Conservation (phyloP, 2,329 filamentous ascomycete genomes). For the Fusarium staphyleae region DNA sequence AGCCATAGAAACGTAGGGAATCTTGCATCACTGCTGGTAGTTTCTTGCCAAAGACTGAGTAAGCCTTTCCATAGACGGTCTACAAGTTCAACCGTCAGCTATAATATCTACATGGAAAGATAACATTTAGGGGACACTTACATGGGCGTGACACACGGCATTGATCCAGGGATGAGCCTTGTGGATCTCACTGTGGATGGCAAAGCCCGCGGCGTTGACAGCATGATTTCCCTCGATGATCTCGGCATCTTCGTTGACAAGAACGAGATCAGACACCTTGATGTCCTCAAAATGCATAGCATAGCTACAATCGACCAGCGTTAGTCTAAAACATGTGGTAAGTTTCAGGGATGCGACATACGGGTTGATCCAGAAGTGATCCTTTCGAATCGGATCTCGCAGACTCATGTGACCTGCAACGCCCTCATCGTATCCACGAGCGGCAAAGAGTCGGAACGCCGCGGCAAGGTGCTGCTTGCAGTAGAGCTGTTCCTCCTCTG, state of each 20-base stretch:
- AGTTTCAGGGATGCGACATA: background rate
- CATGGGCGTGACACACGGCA: conserved; percentile 1
- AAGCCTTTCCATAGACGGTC: conserved; percentile 9
- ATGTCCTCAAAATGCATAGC: conserved; percentile 11
- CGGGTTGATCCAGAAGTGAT: conserved; percentile 57
- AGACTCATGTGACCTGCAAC: conserved; percentile 55
- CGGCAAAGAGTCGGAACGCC: conserved; percentile 43
- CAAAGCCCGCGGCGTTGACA: conserved; percentile 6
- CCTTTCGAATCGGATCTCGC: conserved; percentile 39
- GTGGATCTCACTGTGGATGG: conserved; percentile 5
- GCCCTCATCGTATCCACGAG: conserved; percentile 52
- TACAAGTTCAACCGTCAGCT: too few relatives aligned
- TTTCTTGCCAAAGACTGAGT: background rate
- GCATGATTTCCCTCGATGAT: background rate
- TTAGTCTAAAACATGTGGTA: too few relatives aligned
- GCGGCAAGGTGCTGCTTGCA: too few relatives aligned
- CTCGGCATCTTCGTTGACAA: conserved; percentile 12
- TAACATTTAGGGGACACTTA: too few relatives aligned
- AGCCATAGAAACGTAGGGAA: background rate
- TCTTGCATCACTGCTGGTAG: background rate
- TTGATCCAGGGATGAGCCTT: conserved; percentile 3
- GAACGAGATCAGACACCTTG: conserved; percentile 4
- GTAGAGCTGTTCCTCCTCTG: too few relatives aligned
- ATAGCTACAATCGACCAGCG: too few relatives aligned
- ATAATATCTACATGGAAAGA: too few relatives aligned